phyloP scores from a whole-genome alignment of 495 filamentous ascomycete genomes.

The Penicillium cosmopolitanum region DNA sequence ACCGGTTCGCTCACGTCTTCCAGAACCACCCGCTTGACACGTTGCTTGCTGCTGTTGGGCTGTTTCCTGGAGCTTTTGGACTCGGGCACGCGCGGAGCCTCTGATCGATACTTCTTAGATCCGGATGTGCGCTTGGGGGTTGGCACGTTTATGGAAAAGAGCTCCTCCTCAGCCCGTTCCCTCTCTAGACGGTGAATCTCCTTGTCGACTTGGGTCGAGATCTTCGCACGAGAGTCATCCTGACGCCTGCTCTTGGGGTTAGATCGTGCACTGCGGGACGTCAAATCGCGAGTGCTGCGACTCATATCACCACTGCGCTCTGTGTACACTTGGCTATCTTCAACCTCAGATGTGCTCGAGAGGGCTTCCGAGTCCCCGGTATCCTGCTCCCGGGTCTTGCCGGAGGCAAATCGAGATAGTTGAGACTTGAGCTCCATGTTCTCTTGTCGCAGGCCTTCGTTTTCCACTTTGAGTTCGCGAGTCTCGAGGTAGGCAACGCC shows the following conservation, averaged over 20 bases:
- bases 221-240: slow-evolving; percentile 38
- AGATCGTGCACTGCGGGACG: slow-evolving; percentile 38
- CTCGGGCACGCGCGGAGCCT: slow-evolving; percentile 23
- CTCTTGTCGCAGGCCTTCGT: slow-evolving; percentile 51
- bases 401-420: slow-evolving; percentile 28
- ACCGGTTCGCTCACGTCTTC: slow-evolving; percentile 42
- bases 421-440: slow-evolving; percentile 52
- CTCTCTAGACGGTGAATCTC: slow-evolving; percentile 48
- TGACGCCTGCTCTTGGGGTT: slow-evolving; percentile 33
- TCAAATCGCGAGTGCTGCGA: slow-evolving; percentile 41
- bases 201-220: slow-evolving; percentile 47
- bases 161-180: slow-evolving; percentile 49
- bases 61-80: slow-evolving; percentile 33
- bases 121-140: slow-evolving; percentile 27
- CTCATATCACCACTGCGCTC: slow-evolving; percentile 36
- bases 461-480: slow-evolving; percentile 65
- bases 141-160: slow-evolving; percentile 47
- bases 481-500: slow-evolving; percentile 64
- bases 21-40: slow-evolving; percentile 48
- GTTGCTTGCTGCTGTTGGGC: slow-evolving; percentile 48
- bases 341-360: slow-evolving; percentile 31
- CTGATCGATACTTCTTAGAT: slow-evolving; percentile 27
- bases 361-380: slow-evolving; percentile 37
- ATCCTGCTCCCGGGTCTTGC: slow-evolving; percentile 36
- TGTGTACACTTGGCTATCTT: slow-evolving; percentile 42